These are phyloP conservation scores for Ascomycota sp. DNA, from an alignment of 2,329 filamentous ascomycete genomes.

Conservation along the genomic window DNA sequence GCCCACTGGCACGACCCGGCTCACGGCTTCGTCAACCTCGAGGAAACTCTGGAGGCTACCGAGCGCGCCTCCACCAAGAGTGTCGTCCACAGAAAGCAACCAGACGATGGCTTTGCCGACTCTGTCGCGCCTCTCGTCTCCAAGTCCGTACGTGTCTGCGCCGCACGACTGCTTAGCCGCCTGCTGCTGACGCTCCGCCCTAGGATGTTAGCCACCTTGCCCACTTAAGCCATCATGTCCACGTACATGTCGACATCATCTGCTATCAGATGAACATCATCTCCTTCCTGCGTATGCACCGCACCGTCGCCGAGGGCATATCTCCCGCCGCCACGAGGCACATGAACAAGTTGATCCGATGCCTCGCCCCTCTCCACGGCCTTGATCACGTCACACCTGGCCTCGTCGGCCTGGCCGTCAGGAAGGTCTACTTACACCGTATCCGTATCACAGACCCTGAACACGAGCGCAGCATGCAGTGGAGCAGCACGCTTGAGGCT, in stretches of 20 bases:
- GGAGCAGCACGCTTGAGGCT: conserved; percentile 61
- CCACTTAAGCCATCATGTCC: conserved; percentile 34
- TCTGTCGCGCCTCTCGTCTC: conserved; percentile 18
- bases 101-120: too few relatives aligned
- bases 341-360: conserved; percentile 47
- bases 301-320: conserved; percentile 61
- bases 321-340: conserved; percentile 62
- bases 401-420: conserved; percentile 60
- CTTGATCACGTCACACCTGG: conserved; percentile 68
- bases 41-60: conserved; percentile 28
- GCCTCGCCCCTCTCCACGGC: conserved; percentile 63
- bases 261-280: conserved; percentile 78
- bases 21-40: conserved; percentile 56
- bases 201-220: conserved; percentile 40
- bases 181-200: conserved; percentile 2
- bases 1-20: conserved; percentile 62
- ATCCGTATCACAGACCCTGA: conserved; percentile 48
- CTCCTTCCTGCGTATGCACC: conserved; percentile 71
- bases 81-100: too few relatives aligned
- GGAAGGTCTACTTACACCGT: conserved; percentile 76
- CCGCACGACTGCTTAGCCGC: neutral
- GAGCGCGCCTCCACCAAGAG: conserved; percentile 20
- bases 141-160: conserved; percentile 16
- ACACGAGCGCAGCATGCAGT: conserved; percentile 75
- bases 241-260: conserved; percentile 54